Conservation (phyloP, 371 early-diverging fungal genomes). For the Rhizopus sp. region DNA sequence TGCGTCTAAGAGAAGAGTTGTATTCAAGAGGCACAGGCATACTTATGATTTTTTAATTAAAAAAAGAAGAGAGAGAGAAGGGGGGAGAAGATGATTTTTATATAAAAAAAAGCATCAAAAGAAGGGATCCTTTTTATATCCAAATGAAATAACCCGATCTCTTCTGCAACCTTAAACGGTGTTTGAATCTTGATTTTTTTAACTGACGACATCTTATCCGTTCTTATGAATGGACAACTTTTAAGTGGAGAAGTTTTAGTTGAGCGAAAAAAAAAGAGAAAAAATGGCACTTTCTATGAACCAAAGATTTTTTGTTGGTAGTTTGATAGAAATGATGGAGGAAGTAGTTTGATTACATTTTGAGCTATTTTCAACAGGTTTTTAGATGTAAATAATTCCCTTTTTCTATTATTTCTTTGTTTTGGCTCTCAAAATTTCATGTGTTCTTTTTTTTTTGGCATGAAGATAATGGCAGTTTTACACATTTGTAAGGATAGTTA, state of each 20-base stretch:
- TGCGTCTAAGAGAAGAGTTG: conserved; percentile 33
- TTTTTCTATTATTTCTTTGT: neutral
- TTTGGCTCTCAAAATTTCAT: neutral
- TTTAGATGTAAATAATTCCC: neutral
- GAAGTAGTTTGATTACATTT: neutral
- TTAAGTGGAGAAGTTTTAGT: neutral
- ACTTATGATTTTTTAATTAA: neutral
- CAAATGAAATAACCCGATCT: neutral
- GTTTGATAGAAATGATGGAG: too few relatives aligned
- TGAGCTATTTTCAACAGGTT: too few relatives aligned
- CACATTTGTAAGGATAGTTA: conserved; percentile 3
- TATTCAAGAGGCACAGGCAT: conserved; percentile 49
- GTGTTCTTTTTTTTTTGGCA: neutral
- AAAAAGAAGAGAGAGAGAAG: neutral
- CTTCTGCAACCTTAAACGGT: neutral
- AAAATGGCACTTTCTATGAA: neutral
- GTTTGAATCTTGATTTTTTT: neutral
- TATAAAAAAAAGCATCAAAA: neutral
- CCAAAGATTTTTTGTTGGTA: too few relatives aligned
- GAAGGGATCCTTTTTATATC: neutral
- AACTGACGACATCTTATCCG: conserved; percentile 1
- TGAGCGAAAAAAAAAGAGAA: neutral
- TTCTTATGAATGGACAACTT: neutral
- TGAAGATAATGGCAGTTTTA: neutral
- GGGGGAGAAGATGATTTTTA: neutral